Percentiles rank a stretch among this genome's conserved stretches.
These are phyloP conservation scores for Taphrina confusa DNA, from an alignment of 1,139 yeast genomes.

Conservation along the genomic window DNA sequence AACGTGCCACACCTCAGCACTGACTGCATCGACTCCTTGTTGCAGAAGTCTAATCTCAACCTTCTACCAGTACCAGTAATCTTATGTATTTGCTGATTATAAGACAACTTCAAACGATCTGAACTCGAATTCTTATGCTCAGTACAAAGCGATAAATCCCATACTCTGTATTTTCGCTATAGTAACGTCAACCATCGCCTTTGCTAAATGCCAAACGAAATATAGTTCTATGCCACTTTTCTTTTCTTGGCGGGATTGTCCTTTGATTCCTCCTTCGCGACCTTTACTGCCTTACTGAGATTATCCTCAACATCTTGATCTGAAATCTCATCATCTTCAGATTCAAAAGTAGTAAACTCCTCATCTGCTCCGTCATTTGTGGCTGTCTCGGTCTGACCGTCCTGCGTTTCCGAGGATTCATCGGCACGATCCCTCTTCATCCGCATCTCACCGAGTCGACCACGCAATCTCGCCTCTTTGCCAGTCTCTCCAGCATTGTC, in stretches of 20 bases:
- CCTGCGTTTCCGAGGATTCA: conserved; percentile 38
- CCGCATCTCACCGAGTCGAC: conserved; percentile 29
- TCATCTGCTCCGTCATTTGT: conserved; percentile 16
- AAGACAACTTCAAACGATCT: too few relatives aligned
- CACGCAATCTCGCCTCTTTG: conserved; percentile 28
- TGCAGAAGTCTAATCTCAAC: too few relatives aligned
- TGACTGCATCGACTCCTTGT: too few relatives aligned
- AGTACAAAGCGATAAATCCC: too few relatives aligned
- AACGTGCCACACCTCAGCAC: too few relatives aligned
- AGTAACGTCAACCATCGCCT: background rate
- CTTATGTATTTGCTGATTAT: too few relatives aligned
- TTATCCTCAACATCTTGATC: conserved; percentile 10
- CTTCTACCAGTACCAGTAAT: too few relatives aligned
- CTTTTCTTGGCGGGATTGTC: conserved; percentile 11
- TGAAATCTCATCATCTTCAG: conserved; percentile 13
- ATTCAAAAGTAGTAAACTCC: conserved; percentile 18
- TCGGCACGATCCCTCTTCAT: conserved; percentile 39
- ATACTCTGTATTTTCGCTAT: too few relatives aligned
- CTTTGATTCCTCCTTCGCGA: background rate
- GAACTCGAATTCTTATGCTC: too few relatives aligned
- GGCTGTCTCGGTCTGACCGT: conserved; percentile 39
- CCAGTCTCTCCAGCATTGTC: conserved; percentile 30
- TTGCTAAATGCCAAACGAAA: conserved; percentile 7
- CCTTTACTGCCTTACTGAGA: background rate
- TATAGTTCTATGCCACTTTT: conserved; percentile 5